phyloP scores from a whole-genome alignment of 1,139 yeast species.

The Cylindricascospora bacillispora region DNA sequence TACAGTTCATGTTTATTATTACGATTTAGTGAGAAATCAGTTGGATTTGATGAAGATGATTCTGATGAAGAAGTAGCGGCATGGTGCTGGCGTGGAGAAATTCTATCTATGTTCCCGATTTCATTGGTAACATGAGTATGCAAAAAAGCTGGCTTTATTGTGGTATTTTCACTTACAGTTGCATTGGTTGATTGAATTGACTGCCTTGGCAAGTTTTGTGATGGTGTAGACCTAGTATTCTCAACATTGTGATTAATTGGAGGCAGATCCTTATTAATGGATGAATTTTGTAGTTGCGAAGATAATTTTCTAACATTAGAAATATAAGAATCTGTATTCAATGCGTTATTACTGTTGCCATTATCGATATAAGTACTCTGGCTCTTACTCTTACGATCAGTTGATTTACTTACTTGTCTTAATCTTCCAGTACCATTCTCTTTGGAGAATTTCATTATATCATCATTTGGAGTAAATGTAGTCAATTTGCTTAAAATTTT shows the following conservation, averaged over 20 bases:
- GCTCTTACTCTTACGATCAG: background rate
- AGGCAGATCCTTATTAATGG: background rate
- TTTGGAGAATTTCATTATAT: slow-evolving; percentile 21
- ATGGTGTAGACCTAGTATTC: too few relatives aligned
- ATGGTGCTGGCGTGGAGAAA: too few relatives aligned
- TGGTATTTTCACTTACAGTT: background rate
- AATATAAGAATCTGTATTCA: slow-evolving; percentile 10
- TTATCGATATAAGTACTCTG: background rate
- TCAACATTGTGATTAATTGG: background rate
- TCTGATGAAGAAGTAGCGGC: slow-evolving; percentile 13
- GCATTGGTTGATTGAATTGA: background rate
- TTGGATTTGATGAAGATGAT: slow-evolving; percentile 22
- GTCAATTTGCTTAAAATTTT: slow-evolving; percentile 13
- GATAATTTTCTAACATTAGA: slow-evolving; percentile 20
- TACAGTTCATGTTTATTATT: slow-evolving; percentile 12
- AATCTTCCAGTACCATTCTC: slow-evolving; percentile 25
- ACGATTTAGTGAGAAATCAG: slow-evolving; percentile 14
- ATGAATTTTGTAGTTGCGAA: slow-evolving; percentile 9
- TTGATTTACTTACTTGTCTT: slow-evolving; percentile 4
- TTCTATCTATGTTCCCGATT: background rate
- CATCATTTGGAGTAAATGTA: slow-evolving; percentile 22
- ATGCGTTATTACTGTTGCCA: background rate
- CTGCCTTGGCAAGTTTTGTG: too few relatives aligned
- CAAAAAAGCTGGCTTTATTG: background rate
- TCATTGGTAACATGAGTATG: background rate